A percentile compares a stretch with the other conserved stretches of the same genome.
Evolutionary conservation across 352 stramenopile species (phyloP).

Genomic region (Blastocystis sp.): DNA sequence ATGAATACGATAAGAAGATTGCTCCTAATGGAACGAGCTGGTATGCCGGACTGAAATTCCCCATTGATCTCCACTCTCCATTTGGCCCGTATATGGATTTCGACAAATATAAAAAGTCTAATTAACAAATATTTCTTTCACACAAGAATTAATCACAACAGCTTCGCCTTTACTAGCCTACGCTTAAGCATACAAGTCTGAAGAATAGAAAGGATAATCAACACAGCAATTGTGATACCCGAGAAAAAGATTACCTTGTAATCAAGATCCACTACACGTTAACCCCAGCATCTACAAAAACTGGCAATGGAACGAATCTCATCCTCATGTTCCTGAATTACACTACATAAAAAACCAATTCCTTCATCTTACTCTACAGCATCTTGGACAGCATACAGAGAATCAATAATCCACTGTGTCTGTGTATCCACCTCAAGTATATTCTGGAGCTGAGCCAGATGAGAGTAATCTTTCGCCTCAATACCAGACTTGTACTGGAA

Average conservation of each 20-base stretch:
- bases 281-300: neutral
- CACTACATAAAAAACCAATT: neutral
- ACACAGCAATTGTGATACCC: conserved; percentile 27
- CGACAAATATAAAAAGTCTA: neutral
- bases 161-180: conserved; percentile 39
- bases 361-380: conserved; percentile 34
- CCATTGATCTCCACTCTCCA: conserved; percentile 35
- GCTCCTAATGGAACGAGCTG: neutral
- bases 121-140: conserved; percentile 11
- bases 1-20: conserved; percentile 62
- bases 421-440: conserved; percentile 42
- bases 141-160: conserved; percentile 8
- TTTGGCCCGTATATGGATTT: conserved; percentile 63
- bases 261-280: conserved; percentile 51
- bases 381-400: conserved; percentile 55
- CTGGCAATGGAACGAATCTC: conserved; percentile 40
- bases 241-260: conserved; percentile 55
- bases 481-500: conserved; percentile 56
- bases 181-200: conserved; percentile 31
- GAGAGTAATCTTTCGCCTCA: conserved; percentile 61
- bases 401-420: conserved; percentile 61
- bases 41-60: conserved; percentile 43
- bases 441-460: conserved; percentile 55
- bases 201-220: conserved; percentile 15
- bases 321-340: conserved; percentile 50